phyloP scores from a whole-genome alignment of 73 alveolate genomes.

The Blepharisma stoltei region DNA sequence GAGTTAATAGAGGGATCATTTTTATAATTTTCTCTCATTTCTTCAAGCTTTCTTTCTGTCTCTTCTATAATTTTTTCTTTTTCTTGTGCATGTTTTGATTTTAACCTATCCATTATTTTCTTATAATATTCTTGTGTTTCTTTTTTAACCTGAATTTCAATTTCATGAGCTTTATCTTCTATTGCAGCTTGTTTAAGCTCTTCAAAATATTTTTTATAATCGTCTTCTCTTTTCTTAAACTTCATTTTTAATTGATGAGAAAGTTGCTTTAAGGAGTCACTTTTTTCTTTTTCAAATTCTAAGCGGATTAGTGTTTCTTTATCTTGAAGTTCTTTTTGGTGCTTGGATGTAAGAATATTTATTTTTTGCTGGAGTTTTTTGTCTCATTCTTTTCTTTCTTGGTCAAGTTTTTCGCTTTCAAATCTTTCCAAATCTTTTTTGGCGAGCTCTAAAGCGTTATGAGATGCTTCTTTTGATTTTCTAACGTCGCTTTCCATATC shows the following conservation, averaged over 20 bases:
- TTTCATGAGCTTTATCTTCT: slow-evolving; percentile 22
- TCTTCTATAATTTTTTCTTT: slow-evolving; percentile 6
- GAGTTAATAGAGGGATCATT: no score
- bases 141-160: slow-evolving; percentile 2
- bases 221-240: slow-evolving; percentile 1
- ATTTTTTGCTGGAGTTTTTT: not conserved
- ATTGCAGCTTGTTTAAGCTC: not conserved
- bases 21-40: no score
- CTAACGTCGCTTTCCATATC: not conserved
- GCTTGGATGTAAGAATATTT: not conserved
- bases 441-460: slow-evolving; percentile 1
- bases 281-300: slow-evolving; percentile 12
- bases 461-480: not conserved
- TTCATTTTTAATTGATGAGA: not conserved
- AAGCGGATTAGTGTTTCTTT: not conserved
- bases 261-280: not conserved
- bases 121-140: slow-evolving; percentile 2
- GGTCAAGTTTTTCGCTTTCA: not conserved
- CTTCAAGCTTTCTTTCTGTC: no score
- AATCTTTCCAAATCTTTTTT: slow-evolving; percentile 8
- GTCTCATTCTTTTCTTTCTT: slow-evolving; percentile 27
- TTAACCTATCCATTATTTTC: not conserved
- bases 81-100: slow-evolving; percentile 14
- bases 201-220: not conserved
- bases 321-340: slow-evolving; percentile 21